phyloP scores from a whole-genome alignment of 331 rosid species.

The Malus hybrid region DNA sequence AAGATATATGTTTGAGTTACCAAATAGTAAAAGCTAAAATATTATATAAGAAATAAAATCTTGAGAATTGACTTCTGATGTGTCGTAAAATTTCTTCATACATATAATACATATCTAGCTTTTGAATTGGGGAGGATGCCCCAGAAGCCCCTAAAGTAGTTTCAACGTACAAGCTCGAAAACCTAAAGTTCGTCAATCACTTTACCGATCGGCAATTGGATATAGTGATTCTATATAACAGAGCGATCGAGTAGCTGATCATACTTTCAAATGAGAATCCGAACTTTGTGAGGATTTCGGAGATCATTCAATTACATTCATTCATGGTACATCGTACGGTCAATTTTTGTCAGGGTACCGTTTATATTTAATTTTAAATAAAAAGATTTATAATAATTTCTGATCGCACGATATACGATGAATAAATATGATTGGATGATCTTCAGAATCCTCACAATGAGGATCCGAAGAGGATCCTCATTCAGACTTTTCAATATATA shows the following conservation, averaged over 20 bases:
- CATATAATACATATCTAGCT: neutral
- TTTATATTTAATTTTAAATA: too few species aligned
- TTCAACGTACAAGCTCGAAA: neutral
- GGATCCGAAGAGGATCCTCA: too few species aligned
- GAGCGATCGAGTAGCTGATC: neutral
- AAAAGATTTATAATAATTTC: too few species aligned
- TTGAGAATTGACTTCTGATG: neutral
- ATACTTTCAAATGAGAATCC: too few species aligned
- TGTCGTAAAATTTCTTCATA: neutral
- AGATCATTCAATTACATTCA: rapidly evolving
- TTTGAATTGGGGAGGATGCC: neutral
- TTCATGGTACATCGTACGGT: rapidly evolving
- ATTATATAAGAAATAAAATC: neutral
- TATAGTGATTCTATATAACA: too few species aligned
- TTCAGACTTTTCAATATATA: neutral
- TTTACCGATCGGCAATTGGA: neutral
- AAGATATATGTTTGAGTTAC: neutral
- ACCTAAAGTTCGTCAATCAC: neutral
- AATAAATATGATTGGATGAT: rapidly evolving
- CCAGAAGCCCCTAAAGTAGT: neutral
- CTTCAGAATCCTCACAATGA: rapidly evolving
- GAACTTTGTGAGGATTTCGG: too few species aligned
- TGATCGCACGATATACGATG: too few species aligned
- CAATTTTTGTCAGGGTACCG: rapidly evolving
- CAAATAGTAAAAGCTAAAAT: neutral